Base-by-base conservation (phyloP, 2,329 filamentous ascomycete genomes). In the Fusarium sp. region DNA sequence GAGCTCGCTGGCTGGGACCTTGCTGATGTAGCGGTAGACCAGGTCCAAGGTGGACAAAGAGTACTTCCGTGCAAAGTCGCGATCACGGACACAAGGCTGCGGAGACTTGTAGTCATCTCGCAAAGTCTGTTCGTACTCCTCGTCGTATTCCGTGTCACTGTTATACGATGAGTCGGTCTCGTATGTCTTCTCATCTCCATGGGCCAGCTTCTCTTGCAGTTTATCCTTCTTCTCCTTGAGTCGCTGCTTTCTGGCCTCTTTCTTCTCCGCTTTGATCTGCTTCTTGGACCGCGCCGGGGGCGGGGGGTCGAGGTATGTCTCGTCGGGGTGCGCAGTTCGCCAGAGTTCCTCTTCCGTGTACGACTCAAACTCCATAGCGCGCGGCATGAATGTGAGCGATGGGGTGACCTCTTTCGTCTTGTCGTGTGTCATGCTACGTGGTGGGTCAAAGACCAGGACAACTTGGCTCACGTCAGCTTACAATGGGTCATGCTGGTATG, bases 1-100 rank as follows among this genome's bases (percentile, higher is more conserved):
- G 4, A 80, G 27, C 1, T 68, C 63, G 6, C 45, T 59, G 0
- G 70, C 66, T 1, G 74, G 52, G 11, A 76, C 62, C 3, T 56
- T 69, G 23, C 61, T 66, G 35, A 80, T 56, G 30, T 77, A 75
- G n/a, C 76, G 77, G 1, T 66, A 74, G 13, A 79, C 60, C 4
- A 81, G 66, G 6, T 80, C 72, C 32, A 68, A 57, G 0, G 78
- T 80, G 0, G 76, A 72, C 0, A 79, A 32, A 1, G 72, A 67
- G 30, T 81, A 78, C 48, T 81, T 81, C 4, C 78, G 66, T 0
- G 79, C 79, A 68, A 79, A 80, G 48, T 79, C 78, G 3, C 79
- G 67, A 37, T 80, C 76, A 34, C 62, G 72, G 5, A 66, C 60
- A 10, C 75, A 69, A 1, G 75, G 67, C 10, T 76, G 76, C 2